Conservation (phyloP, 257 asterid genomes). For the Scutellaria minor region DNA sequence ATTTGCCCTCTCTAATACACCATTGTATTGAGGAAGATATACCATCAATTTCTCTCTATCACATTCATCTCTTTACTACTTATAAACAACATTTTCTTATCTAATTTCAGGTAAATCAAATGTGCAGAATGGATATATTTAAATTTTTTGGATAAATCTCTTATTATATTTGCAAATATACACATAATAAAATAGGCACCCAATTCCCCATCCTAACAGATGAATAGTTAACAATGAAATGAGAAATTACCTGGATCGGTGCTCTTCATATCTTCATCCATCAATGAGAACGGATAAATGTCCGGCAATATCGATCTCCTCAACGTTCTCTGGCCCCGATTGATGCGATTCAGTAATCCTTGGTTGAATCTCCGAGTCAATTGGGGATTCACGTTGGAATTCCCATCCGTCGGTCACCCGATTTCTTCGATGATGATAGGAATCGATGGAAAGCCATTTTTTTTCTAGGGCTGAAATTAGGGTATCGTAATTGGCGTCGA, state of each 20-base stretch:
- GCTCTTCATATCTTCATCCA: constrained; percentile 82
- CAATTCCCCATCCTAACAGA: no score
- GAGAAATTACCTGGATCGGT: constrained; percentile 72
- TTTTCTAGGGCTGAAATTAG: constrained; percentile 78
- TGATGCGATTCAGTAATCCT: constrained; percentile 66
- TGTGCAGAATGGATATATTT: no score
- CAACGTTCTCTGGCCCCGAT: constrained; percentile 65
- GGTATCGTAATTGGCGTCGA: constrained; percentile 94
- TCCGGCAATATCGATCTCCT: constrained; percentile 60
- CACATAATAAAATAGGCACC: no score
- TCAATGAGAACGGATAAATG: constrained; percentile 56
- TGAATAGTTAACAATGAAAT: no score
- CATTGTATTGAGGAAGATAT: no score
- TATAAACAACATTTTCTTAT: no score
- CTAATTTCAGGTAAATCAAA: no score
- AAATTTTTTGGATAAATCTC: no score
- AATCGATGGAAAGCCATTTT: constrained; percentile 58
- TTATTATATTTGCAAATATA: no score
- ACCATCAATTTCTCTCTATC: no score
- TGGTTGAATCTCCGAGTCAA: constrained; percentile 77
- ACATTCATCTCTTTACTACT: no score
- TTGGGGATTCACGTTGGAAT: constrained; percentile 54
- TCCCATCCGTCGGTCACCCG: constrained; percentile 93
- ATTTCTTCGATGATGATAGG: constrained; percentile 81
- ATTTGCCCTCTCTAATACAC: no score